These are phyloP conservation scores for Phytophthora boehmeriae DNA, from an alignment of 352 stramenopile species.

Conservation along the genomic window DNA sequence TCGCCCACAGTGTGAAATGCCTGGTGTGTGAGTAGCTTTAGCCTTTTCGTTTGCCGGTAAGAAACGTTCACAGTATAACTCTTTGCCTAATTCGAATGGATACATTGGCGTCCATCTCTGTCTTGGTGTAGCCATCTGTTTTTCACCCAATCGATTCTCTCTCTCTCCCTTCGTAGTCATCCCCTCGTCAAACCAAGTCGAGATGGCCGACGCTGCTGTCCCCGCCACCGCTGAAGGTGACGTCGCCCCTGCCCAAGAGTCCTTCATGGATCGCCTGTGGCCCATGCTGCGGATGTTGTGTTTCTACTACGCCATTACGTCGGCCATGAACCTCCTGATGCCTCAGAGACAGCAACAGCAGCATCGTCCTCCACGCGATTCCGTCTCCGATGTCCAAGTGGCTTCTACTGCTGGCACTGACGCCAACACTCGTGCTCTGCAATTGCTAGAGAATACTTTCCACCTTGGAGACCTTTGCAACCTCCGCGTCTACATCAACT, in stretches of 20 bases:
- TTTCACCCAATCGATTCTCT: slow-evolving; percentile 8
- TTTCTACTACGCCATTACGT: slow-evolving; percentile 84
- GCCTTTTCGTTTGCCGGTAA: slow-evolving; percentile 24
- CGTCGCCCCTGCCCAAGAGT: slow-evolving; percentile 34
- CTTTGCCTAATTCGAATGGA: no score
- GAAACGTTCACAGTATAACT: neutral
- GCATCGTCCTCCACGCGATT: neutral
- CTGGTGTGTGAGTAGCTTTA: slow-evolving; percentile 48
- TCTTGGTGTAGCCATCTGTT: neutral
- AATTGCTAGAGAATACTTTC: slow-evolving; percentile 64
- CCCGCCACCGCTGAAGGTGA: slow-evolving; percentile 8
- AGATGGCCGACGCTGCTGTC: slow-evolving; percentile 24
- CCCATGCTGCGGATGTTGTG: slow-evolving; percentile 76
- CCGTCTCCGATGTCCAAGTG: slow-evolving; percentile 6
- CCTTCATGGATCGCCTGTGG: slow-evolving; percentile 64
- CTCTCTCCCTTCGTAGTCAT: neutral
- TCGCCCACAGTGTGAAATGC: slow-evolving; percentile 33
- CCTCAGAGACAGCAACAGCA: slow-evolving; percentile 17
- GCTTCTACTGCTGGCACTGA: neutral
- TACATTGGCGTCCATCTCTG: no score
- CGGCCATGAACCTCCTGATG: slow-evolving; percentile 49
- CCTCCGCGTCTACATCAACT: slow-evolving; percentile 75
- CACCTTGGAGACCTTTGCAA: slow-evolving; percentile 49
- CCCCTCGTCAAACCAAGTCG: neutral
- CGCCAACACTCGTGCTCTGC: neutral